These are phyloP conservation scores for Penicillium argentinense DNA, from an alignment of 495 filamentous ascomycete genomes.

Conservation along the genomic window DNA sequence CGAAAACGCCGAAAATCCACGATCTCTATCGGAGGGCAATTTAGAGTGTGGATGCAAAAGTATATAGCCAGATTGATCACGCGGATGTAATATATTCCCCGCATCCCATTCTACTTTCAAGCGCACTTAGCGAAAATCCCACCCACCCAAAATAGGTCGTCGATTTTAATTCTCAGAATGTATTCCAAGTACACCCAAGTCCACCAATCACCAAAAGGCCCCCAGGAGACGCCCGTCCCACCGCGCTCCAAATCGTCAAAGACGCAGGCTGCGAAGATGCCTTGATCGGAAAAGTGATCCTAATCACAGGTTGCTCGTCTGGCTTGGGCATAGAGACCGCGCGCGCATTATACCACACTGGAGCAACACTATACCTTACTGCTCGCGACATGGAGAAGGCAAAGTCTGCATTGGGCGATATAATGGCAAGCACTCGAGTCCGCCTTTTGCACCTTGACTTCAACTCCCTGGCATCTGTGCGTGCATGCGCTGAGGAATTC, in stretches of 20 bases:
- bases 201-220: conserved; percentile 38
- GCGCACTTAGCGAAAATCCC: too few species aligned
- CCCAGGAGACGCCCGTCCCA: conserved; percentile 55
- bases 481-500: conserved; percentile 38
- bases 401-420: conserved; percentile 29
- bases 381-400: conserved; percentile 47
- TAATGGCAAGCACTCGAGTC: conserved; percentile 26
- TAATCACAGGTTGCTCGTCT: conserved; percentile 70
- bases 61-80: too few species aligned
- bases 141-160: too few species aligned
- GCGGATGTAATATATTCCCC: too few species aligned
- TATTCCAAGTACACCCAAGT: conserved; percentile 31
- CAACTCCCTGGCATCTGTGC: conserved; percentile 42
- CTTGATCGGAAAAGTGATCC: conserved; percentile 26
- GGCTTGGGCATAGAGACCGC: conserved; percentile 55
- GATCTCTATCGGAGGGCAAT: too few species aligned
- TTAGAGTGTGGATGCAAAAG: too few species aligned
- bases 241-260: conserved; percentile 50
- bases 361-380: conserved; percentile 47
- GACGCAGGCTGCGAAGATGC: conserved; percentile 43
- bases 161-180: too few species aligned
- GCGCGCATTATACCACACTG: conserved; percentile 44
- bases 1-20: too few species aligned
- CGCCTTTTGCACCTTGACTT: conserved; percentile 45
- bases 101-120: too few species aligned